Percentiles rank a stretch among this genome's conserved stretches.
These are phyloP conservation scores for Wallacemonas sp. DNA, from an alignment of 208 protist species.

Conservation along the genomic window DNA sequence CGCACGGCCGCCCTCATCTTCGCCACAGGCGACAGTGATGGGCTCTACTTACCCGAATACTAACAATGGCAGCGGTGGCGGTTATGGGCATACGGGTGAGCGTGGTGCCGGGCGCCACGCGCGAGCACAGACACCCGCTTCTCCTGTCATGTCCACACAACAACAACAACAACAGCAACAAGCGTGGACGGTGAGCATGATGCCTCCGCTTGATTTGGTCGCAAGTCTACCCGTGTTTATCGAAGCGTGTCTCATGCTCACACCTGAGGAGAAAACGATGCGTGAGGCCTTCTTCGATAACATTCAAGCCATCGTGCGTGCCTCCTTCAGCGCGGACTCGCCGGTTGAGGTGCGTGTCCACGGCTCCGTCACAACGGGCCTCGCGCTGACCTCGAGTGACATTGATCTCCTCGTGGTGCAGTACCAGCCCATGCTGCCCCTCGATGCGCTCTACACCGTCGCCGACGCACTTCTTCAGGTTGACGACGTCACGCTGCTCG, in stretches of 20 bases:
- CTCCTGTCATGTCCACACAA: background rate
- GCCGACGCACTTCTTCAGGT: slow-evolving; percentile 56
- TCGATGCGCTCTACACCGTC: slow-evolving; percentile 70
- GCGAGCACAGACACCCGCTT: too few species aligned
- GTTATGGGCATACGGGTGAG: too few species aligned
- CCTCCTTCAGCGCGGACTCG: slow-evolving; percentile 22
- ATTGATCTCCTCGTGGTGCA: slow-evolving; percentile 78
- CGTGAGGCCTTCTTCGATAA: slow-evolving; percentile 59
- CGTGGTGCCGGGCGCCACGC: too few species aligned
- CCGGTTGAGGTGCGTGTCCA: slow-evolving; percentile 65
- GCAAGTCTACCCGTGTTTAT: slow-evolving; percentile 60
- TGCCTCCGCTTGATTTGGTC: slow-evolving; percentile 25
- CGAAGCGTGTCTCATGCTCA: slow-evolving; percentile 55
- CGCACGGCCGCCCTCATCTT: too few species aligned
- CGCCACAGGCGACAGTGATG: too few species aligned
- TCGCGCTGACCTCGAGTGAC: slow-evolving; percentile 77
- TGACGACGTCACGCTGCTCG: slow-evolving; percentile 36
- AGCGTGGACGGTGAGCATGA: background rate
- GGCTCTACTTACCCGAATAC: too few species aligned
- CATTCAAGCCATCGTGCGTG: slow-evolving; percentile 54
- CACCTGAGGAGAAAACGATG: slow-evolving; percentile 33
- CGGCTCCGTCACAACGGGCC: slow-evolving; percentile 73
- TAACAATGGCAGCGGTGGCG: too few species aligned
- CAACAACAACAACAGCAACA: slow-evolving; percentile 17
- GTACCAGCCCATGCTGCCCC: slow-evolving; percentile 66